Percentiles rank a stretch among this genome's conserved stretches.
Conservation (phyloP, 352 stramenopile species). For the Phytophthora tentaculata region DNA sequence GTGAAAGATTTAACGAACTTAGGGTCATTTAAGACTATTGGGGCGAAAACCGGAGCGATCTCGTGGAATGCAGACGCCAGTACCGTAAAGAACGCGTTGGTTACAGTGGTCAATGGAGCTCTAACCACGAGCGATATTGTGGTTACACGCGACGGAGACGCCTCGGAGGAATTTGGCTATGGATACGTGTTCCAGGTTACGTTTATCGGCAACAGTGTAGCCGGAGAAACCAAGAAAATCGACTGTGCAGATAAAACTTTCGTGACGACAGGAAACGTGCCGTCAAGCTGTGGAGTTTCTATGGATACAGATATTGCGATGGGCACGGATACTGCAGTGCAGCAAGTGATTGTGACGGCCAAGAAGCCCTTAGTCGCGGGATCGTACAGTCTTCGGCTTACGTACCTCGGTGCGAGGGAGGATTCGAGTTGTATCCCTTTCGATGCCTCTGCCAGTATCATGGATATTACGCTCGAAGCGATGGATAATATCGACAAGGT, state of each 20-base stretch:
- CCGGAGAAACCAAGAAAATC: constrained; percentile 53
- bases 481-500: constrained; percentile 84
- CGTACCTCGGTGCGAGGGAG: constrained; percentile 40
- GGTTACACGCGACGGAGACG: constrained; percentile 79
- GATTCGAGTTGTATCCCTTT: constrained; percentile 67
- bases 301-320: constrained; percentile 78
- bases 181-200: constrained; percentile 80
- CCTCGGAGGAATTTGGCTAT: constrained; percentile 56
- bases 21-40: constrained; percentile 39
- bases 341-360: constrained; percentile 72
- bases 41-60: constrained; percentile 36
- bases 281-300: constrained; percentile 37
- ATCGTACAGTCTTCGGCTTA: constrained; percentile 64
- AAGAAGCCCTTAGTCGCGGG: constrained; percentile 60
- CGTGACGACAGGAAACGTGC: constrained; percentile 40
- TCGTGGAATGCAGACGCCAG: constrained; percentile 51
- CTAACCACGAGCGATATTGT: constrained; percentile 60
- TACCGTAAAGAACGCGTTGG: constrained; percentile 43
- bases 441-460: constrained; percentile 52
- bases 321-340: constrained; percentile 68
- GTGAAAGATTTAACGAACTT: constrained; percentile 3
- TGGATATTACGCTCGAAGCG: constrained; percentile 57
- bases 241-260: constrained; percentile 14
- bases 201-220: constrained; percentile 74
- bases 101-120: constrained; percentile 28